Evolutionary conservation across 2,329 filamentous ascomycete species (phyloP).

Genomic region (Penicillium janthinellum): DNA sequence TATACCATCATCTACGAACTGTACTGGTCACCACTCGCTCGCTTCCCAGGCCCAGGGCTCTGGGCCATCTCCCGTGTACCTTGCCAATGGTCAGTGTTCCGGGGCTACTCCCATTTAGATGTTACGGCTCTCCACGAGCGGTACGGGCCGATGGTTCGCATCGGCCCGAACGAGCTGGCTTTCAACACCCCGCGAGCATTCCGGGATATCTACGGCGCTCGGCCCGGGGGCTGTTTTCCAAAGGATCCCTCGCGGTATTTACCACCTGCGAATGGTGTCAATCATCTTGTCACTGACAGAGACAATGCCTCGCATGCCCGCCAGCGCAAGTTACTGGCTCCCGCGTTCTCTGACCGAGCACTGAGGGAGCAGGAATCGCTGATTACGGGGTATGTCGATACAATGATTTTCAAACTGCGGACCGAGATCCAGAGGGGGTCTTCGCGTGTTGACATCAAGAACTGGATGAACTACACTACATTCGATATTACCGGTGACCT

Average conservation of each 20-base stretch:
- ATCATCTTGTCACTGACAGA: constrained; percentile 24
- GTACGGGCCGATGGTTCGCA: constrained; percentile 25
- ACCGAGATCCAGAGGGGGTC: constrained; percentile 1
- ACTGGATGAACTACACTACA: constrained; percentile 40
- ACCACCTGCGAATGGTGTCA: constrained; percentile 41
- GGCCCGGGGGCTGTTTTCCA: constrained; percentile 23
- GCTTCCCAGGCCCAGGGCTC: constrained; percentile 33
- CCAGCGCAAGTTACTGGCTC: constrained; percentile 26
- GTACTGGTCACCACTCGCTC: constrained; percentile 27
- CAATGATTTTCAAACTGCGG: constrained; percentile 26
- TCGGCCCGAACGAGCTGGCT: constrained; percentile 23
- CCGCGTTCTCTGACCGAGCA: constrained; percentile 35
- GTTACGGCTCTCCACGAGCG: constrained; percentile 25
- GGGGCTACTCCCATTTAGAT: constrained; percentile 28
- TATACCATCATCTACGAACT: constrained; percentile 22
- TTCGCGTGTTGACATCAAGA: constrained; percentile 28
- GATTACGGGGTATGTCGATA: constrained; percentile 30
- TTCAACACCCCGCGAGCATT: constrained; percentile 35
- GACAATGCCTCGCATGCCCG: constrained; percentile 23
- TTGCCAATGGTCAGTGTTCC: constrained; percentile 19
- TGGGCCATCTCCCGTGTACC: constrained; percentile 31
- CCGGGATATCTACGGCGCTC: constrained; percentile 37
- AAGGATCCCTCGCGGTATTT: constrained; percentile 26
- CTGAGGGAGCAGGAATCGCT: constrained; percentile 33
- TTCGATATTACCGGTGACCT: constrained; percentile 46